Conservation (phyloP, 257 asterid species). For the Osmanthus fragrans region DNA sequence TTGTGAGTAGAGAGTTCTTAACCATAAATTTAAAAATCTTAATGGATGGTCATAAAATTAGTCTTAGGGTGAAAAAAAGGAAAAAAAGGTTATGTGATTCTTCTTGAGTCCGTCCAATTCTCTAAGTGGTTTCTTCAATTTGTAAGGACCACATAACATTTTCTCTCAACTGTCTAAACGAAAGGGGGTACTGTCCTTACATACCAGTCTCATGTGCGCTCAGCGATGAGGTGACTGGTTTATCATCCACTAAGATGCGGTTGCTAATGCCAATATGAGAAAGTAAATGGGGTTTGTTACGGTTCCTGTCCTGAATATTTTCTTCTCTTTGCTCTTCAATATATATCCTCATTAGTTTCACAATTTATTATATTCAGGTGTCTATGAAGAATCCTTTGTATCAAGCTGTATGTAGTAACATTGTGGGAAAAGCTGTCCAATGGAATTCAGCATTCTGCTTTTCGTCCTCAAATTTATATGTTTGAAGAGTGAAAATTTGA, state of each 20-base stretch:
- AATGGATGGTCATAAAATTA: not conserved
- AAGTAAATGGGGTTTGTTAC: constrained; percentile 1
- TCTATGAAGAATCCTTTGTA: constrained; percentile 33
- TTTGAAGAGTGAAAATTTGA: constrained; percentile 24
- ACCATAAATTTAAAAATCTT: not conserved
- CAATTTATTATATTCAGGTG: constrained; percentile 28
- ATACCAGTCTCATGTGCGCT: not conserved
- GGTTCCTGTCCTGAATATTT: not conserved
- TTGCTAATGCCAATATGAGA: constrained; percentile 10
- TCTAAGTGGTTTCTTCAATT: too few relatives aligned
- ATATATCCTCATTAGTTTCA: constrained; percentile 9
- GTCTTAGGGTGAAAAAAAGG: too few relatives aligned
- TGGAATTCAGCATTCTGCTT: constrained; percentile 27
- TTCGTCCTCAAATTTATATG: constrained; percentile 12
- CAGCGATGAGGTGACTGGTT: not conserved
- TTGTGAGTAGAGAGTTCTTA: not conserved
- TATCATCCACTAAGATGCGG: not conserved
- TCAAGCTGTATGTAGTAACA: constrained; percentile 27
- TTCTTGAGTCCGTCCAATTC: too few relatives aligned
- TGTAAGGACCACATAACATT: too few relatives aligned
- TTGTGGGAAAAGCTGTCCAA: constrained; percentile 26
- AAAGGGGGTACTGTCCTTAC: too few relatives aligned
- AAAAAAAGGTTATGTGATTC: too few relatives aligned
- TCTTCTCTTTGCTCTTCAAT: constrained; percentile 1
- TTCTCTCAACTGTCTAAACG: too few relatives aligned